Conservation (phyloP, 2,329 filamentous ascomycete genomes). For the Hymenoscyphus occultus region DNA sequence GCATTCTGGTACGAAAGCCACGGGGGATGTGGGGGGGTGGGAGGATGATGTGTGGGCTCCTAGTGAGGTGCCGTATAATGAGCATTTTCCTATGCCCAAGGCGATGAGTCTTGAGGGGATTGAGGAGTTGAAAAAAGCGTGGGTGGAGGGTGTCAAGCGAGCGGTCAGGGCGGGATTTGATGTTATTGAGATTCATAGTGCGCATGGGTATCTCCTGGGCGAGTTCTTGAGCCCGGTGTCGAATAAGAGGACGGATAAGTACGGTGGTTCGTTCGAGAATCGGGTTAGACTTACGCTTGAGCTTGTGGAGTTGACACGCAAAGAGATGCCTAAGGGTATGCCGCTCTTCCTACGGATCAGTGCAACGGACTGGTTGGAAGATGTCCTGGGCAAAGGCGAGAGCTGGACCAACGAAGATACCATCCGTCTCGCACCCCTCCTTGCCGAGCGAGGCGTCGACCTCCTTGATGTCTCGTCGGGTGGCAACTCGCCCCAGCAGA, state of each 20-base stretch:
- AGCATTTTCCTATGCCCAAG: conserved; percentile 58
- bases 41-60: conserved; percentile 52
- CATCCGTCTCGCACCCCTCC: conserved; percentile 56
- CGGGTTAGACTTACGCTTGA: conserved; percentile 66
- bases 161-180: conserved; percentile 67
- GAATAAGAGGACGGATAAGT: conserved; percentile 67
- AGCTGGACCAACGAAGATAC: conserved; percentile 68
- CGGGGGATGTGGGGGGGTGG: conserved; percentile 53
- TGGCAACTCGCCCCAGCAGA: conserved; percentile 59
- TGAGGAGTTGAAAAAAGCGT: conserved; percentile 58
- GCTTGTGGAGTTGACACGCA: conserved; percentile 59
- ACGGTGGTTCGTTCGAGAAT: conserved; percentile 71
- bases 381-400: conserved; percentile 50
- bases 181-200: conserved; percentile 75
- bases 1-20: conserved; percentile 49
- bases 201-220: conserved; percentile 75
- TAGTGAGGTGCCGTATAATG: conserved; percentile 56
- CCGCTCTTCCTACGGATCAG: conserved; percentile 71
- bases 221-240: conserved; percentile 65
- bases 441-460: conserved; percentile 68
- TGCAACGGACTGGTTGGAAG: conserved; percentile 74
- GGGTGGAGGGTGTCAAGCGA: conserved; percentile 54
- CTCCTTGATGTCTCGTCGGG: conserved; percentile 70
- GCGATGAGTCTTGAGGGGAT: conserved; percentile 70
- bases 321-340: conserved; percentile 62